phyloP scores from a whole-genome alignment of 1,139 yeast genomes.

The Geotrichum bryndzae region DNA sequence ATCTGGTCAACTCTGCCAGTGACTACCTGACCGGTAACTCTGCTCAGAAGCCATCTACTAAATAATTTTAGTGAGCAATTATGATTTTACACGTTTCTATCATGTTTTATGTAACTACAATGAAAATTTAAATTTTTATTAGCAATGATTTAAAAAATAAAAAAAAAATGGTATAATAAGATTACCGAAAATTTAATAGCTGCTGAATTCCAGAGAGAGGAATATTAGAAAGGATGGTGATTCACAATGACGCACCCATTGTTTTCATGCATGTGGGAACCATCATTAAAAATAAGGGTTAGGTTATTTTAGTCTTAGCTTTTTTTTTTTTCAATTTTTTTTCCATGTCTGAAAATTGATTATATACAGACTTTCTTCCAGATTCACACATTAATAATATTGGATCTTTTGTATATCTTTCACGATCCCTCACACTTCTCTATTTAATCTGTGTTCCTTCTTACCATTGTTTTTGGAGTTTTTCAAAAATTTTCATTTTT shows the following conservation, averaged over 20 bases:
- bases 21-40: constrained; percentile 17
- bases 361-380: not conserved
- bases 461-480: not conserved
- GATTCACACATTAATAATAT: not conserved
- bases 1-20: constrained; percentile 16
- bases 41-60: constrained; percentile 15
- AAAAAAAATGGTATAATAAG: no score
- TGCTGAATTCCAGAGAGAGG: no score
- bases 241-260: not conserved
- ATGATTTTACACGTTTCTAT: not conserved
- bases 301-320: not conserved
- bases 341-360: not conserved
- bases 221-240: not conserved
- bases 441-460: not conserved
- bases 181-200: no score
- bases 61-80: not conserved
- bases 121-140: not conserved
- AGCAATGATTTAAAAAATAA: no score
- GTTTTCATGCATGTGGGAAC: not conserved
- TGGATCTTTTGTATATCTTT: not conserved
- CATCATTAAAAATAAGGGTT: not conserved
- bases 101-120: not conserved
- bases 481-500: not conserved
- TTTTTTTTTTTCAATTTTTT: not conserved
- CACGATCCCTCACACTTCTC: not conserved